Evolutionary conservation across 176 grass and related monocot species (phyloP).

Genomic region (Oryza coarctata): DNA sequence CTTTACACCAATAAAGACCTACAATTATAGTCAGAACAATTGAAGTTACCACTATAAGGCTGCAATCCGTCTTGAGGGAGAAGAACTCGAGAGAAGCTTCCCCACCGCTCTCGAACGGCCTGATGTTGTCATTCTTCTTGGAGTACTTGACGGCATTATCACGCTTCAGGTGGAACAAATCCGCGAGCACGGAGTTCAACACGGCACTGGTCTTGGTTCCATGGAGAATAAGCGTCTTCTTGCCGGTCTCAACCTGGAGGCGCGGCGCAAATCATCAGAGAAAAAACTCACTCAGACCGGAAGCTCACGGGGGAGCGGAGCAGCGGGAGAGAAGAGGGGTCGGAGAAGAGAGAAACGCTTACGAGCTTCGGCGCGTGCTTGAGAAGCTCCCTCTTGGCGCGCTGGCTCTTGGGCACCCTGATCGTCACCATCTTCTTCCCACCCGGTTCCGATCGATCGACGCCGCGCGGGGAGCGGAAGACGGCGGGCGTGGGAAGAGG

Average conservation of each 20-base stretch:
- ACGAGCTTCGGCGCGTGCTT: constrained; percentile 85
- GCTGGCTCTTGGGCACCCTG: constrained; percentile 58
- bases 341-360: constrained; percentile 15
- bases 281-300: not conserved
- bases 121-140: constrained; percentile 89
- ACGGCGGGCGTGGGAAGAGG: too few relatives aligned
- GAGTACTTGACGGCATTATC: constrained; percentile 10
- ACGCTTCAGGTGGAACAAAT: not conserved
- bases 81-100: constrained; percentile 90
- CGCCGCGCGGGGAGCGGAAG: too few relatives aligned
- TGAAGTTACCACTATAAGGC: constrained; percentile 73
- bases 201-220: constrained; percentile 55
- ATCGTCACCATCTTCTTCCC: constrained; percentile 54
- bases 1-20: not conserved
- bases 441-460: too few relatives aligned
- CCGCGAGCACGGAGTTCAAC: not conserved
- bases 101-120: constrained; percentile 86
- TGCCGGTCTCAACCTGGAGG: constrained; percentile 76
- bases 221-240: constrained; percentile 90
- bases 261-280: not conserved
- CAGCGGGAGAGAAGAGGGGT: not conserved
- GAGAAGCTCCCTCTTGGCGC: constrained; percentile 66
- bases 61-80: constrained; percentile 95
- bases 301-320: not conserved
- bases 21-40: not conserved